A percentile compares a stretch with the other conserved stretches of the same genome.
Evolutionary conservation across 2,329 filamentous ascomycete species (phyloP).

Genomic region (Coniochaeta sp.): DNA sequence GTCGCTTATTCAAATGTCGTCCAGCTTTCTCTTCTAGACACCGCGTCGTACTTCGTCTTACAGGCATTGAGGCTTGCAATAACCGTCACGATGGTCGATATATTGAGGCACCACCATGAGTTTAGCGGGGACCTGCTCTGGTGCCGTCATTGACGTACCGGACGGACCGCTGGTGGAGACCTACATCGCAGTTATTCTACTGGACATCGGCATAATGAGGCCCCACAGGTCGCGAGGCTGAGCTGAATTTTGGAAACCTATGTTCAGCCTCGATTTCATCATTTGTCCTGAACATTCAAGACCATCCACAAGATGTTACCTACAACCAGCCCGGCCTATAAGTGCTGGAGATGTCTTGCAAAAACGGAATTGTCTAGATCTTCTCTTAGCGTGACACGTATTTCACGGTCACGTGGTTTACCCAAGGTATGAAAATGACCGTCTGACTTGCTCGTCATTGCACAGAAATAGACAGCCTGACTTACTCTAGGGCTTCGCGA

Average conservation of each 20-base stretch:
- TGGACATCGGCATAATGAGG: background rate
- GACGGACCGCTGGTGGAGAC: background rate
- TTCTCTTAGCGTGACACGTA: background rate
- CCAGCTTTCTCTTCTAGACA: background rate
- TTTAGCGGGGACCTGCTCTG: no score
- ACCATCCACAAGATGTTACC: background rate
- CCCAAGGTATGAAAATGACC: background rate
- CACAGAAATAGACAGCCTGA: background rate
- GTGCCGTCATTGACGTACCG: no score
- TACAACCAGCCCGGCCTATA: conserved; percentile 10
- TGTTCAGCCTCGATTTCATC: background rate
- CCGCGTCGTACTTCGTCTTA: background rate
- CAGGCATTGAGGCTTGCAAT: background rate
- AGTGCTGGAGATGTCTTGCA: conserved; percentile 17
- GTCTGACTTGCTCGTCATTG: background rate
- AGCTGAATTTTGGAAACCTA: background rate
- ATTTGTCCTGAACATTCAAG: background rate
- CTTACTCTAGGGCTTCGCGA: background rate
- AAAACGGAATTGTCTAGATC: background rate
- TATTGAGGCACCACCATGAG: no score
- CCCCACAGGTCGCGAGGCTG: background rate
- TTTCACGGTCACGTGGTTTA: background rate
- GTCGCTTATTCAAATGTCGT: background rate
- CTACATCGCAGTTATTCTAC: background rate
- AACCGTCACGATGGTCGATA: background rate